Evolutionary conservation across 140 eudicot genomes (phyloP).

Genomic region (Senecio squalidus): DNA sequence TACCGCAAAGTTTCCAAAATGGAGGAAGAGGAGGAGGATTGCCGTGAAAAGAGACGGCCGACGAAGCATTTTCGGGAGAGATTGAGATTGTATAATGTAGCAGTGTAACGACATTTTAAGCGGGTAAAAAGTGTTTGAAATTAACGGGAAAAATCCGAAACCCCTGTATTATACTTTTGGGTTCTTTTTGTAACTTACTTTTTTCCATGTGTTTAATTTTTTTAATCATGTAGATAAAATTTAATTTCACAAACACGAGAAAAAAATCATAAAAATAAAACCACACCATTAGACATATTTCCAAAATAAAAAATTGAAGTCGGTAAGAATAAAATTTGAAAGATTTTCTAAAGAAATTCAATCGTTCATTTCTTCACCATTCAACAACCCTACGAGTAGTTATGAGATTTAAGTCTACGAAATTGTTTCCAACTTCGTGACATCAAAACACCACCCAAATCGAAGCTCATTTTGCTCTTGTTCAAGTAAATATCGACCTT

Average conservation of each 20-base stretch:
- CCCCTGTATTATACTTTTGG: conserved; percentile 4
- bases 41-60: conserved; percentile 1
- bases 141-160: conserved; percentile 31
- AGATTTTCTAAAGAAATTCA: too few species aligned
- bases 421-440: too few species aligned
- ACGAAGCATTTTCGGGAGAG: conserved; percentile 21
- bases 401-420: too few species aligned
- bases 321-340: too few species aligned
- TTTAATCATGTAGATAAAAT: background rate
- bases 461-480: too few species aligned
- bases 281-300: conserved; percentile 9
- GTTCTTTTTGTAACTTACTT: background rate
- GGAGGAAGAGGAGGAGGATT: conserved; percentile 19
- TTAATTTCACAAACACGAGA: background rate
- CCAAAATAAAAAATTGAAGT: background rate
- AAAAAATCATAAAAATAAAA: background rate
- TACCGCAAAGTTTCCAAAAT: conserved; percentile 4
- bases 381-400: too few species aligned
- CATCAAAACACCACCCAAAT: too few species aligned
- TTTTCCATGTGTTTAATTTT: conserved; percentile 15
- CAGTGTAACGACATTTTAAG: conserved; percentile 19
- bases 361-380: too few species aligned
- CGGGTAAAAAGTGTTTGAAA: conserved; percentile 17
- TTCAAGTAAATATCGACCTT: too few species aligned
- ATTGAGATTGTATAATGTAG: background rate